Evolutionary conservation across 2,329 filamentous ascomycete species (phyloP).

Genomic region (Onygenales sp.): DNA sequence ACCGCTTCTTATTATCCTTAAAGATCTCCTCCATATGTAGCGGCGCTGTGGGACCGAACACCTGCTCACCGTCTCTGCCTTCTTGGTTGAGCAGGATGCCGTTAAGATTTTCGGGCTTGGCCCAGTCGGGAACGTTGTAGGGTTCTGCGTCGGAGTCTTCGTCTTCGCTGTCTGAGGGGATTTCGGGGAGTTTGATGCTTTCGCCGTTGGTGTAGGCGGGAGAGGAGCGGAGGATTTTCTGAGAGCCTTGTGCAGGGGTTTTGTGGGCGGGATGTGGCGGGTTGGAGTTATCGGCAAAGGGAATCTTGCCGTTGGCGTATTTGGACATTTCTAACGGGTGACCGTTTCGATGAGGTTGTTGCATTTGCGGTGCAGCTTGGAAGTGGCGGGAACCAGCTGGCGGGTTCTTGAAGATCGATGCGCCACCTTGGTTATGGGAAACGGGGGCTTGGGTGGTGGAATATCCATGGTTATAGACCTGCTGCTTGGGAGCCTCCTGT

Average conservation of each 20-base stretch:
- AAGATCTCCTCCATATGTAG: conserved; percentile 97
- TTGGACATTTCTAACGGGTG: conserved; percentile 79
- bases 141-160: conserved; percentile 58
- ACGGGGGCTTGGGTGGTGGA: conserved; percentile 18
- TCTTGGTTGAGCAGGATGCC: conserved; percentile 72
- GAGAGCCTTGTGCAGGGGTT: conserved; percentile 52
- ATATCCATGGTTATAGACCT: conserved; percentile 31
- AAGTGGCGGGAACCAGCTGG: conserved; percentile 31
- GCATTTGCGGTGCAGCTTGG: conserved; percentile 36
- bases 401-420: conserved; percentile 26
- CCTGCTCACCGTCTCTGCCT: conserved; percentile 61
- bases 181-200: conserved; percentile 84
- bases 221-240: conserved; percentile 49
- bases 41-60: conserved; percentile 82
- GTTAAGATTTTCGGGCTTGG: conserved; percentile 74
- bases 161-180: conserved; percentile 88
- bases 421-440: conserved; percentile 19
- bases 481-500: conserved; percentile 28
- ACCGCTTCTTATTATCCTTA: conserved; percentile 79
- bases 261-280: conserved; percentile 50
- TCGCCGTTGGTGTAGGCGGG: conserved; percentile 85
- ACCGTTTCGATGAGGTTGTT: conserved; percentile 49
- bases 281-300: conserved; percentile 66
- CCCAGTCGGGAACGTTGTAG: conserved; percentile 70
- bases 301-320: conserved; percentile 78